Conservation (phyloP, 768 basidiomycete genomes). For the Suillus occidentalis region DNA sequence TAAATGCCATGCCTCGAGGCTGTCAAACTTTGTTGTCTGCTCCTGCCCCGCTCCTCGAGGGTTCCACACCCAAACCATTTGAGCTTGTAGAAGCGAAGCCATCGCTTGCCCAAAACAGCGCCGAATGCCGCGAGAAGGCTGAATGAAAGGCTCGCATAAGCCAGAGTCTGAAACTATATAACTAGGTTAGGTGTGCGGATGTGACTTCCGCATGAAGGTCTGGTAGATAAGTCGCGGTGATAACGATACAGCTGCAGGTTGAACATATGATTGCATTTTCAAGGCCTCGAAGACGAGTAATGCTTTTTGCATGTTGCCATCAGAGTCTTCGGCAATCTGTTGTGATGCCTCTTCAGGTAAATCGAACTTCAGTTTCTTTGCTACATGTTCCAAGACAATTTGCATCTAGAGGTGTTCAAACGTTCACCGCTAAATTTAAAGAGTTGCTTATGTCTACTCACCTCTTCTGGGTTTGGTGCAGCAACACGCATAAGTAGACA, state of each 20-base stretch:
- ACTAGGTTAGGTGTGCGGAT: too few relatives aligned
- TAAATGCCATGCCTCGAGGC: constrained; percentile 17
- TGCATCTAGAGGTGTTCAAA: constrained; percentile 60
- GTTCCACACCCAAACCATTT: constrained; percentile 4
- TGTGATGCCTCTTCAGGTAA: constrained; percentile 74
- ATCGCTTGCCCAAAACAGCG: constrained; percentile 17
- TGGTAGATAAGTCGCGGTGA: neutral
- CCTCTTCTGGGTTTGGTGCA: constrained; percentile 76
- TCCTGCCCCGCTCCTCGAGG: constrained; percentile 10
- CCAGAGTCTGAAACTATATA: constrained; percentile 13
- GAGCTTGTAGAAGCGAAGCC: constrained; percentile 10
- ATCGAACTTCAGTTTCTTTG: constrained; percentile 74
- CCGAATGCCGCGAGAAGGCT: constrained; percentile 18
- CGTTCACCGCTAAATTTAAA: too few relatives aligned
- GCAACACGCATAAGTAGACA: constrained; percentile 90
- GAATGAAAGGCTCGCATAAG: constrained; percentile 15
- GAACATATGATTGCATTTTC: constrained; percentile 89
- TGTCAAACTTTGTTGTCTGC: constrained; percentile 13
- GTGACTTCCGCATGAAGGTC: too few relatives aligned
- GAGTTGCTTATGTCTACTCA: constrained; percentile 32
- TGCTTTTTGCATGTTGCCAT: constrained; percentile 93
- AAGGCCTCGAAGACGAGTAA: constrained; percentile 92
- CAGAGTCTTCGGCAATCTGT: constrained; percentile 79
- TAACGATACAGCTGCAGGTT: neutral
- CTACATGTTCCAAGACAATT: constrained; percentile 74